Evolutionary conservation across 192 early-diverging fungal species (phyloP).

Genomic region (Backusella australiensis): DNA sequence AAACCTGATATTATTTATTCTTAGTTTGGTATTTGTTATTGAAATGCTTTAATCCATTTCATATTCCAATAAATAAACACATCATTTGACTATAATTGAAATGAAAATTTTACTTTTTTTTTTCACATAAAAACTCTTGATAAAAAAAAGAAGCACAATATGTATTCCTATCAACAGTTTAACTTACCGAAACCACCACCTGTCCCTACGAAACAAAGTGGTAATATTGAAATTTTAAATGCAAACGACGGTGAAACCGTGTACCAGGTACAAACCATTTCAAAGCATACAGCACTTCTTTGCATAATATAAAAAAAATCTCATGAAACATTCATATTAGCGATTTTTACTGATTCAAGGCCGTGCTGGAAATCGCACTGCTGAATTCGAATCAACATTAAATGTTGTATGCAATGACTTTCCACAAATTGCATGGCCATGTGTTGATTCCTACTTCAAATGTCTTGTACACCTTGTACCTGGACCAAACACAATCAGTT

Average conservation of each 20-base stretch:
- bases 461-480: slow-evolving; percentile 54
- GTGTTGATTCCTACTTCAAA: slow-evolving; percentile 58
- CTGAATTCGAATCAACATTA: slow-evolving; percentile 23
- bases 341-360: slow-evolving; percentile 34
- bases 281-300: background rate
- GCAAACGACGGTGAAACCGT: slow-evolving; percentile 17
- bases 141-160: background rate
- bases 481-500: slow-evolving; percentile 52
- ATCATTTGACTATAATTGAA: background rate
- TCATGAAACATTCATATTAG: background rate
- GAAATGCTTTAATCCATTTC: background rate
- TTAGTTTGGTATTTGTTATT: background rate
- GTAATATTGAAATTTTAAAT: slow-evolving; percentile 13
- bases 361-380: slow-evolving; percentile 24
- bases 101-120: background rate
- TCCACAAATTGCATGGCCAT: slow-evolving; percentile 50
- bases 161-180: background rate
- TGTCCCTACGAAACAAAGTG: background rate
- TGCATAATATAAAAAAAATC: background rate
- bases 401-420: slow-evolving; percentile 35
- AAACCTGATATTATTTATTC: background rate
- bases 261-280: slow-evolving; percentile 8
- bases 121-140: background rate
- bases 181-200: background rate
- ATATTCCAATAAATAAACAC: background rate